Conservation (phyloP, 2,329 filamentous ascomycete species). For the Huntiella moniliformis region DNA sequence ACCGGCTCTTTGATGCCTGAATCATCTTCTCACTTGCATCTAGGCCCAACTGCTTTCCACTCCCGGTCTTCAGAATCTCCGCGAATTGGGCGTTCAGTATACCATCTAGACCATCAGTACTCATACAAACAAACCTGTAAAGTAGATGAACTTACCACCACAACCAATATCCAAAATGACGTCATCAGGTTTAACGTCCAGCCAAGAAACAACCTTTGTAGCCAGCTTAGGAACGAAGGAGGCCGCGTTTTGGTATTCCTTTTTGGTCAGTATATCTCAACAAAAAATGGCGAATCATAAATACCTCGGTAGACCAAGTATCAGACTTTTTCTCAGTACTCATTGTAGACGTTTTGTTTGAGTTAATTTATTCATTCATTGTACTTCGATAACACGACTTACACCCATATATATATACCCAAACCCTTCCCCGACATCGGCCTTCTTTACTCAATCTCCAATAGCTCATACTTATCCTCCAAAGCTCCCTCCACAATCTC, state of each 20-base stretch:
- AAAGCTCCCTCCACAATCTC: slow-evolving; percentile 57
- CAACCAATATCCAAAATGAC: slow-evolving; percentile 44
- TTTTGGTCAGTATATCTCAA: neutral
- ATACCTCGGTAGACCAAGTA: slow-evolving; percentile 24
- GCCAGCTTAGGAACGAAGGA: slow-evolving; percentile 46
- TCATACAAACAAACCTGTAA: neutral
- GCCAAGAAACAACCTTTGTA: slow-evolving; percentile 36
- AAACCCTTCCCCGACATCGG: neutral
- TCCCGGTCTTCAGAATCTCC: slow-evolving; percentile 25
- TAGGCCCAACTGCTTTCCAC: slow-evolving; percentile 33
- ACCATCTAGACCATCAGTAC: slow-evolving; percentile 26
- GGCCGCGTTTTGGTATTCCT: slow-evolving; percentile 42
- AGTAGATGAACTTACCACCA: slow-evolving; percentile 27
- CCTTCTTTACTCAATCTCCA: slow-evolving; percentile 26
- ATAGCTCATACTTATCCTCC: slow-evolving; percentile 31
- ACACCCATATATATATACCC: neutral
- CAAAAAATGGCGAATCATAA: neutral
- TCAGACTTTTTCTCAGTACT: slow-evolving; percentile 14
- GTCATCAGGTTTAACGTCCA: slow-evolving; percentile 39
- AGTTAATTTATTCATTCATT: neutral
- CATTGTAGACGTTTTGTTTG: neutral
- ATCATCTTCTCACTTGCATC: slow-evolving; percentile 44
- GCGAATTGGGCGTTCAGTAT: slow-evolving; percentile 37
- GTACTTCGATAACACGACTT: neutral
- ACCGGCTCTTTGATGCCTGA: slow-evolving; percentile 26